A percentile compares a stretch with the other conserved stretches of the same genome.
phyloP scores from a whole-genome alignment of 2,329 filamentous ascomycete genomes.

The Nemania diffusa region DNA sequence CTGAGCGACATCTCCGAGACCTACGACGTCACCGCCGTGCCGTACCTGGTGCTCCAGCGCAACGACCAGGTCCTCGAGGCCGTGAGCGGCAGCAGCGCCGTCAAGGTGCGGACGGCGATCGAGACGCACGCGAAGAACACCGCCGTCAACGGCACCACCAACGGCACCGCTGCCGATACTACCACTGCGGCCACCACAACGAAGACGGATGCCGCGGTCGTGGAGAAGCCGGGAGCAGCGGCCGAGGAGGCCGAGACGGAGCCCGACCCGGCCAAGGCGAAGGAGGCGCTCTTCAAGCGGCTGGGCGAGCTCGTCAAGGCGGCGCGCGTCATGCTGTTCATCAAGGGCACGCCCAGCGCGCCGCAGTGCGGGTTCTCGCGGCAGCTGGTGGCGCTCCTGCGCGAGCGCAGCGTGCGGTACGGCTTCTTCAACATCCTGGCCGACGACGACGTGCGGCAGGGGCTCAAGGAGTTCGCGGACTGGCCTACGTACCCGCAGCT shows the following conservation, averaged over 20 bases:
- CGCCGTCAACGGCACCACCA: constrained; percentile 45
- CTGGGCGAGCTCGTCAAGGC: constrained; percentile 90
- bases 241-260: constrained; percentile 47
- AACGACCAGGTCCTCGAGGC: constrained; percentile 81
- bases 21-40: constrained; percentile 95
- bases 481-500: constrained; percentile 98
- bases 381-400: constrained; percentile 85
- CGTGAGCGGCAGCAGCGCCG: constrained; percentile 88
- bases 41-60: constrained; percentile 86
- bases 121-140: constrained; percentile 77
- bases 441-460: constrained; percentile 96
- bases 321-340: constrained; percentile 97
- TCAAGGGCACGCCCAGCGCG: constrained; percentile 91
- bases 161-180: constrained; percentile 46
- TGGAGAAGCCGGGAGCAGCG: constrained; percentile 40
- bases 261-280: constrained; percentile 67
- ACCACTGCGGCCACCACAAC: no score
- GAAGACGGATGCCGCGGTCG: constrained; percentile 40
- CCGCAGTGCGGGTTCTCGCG: constrained; percentile 94
- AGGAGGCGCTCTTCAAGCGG: constrained; percentile 86
- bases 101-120: constrained; percentile 85
- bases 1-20: constrained; percentile 89
- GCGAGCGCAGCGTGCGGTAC: constrained; percentile 92
- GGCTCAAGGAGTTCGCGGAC: constrained; percentile 95
- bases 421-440: constrained; percentile 99